Evolutionary conservation across 2,329 filamentous ascomycete species (phyloP).

Genomic region (Fusarium verticillioides): DNA sequence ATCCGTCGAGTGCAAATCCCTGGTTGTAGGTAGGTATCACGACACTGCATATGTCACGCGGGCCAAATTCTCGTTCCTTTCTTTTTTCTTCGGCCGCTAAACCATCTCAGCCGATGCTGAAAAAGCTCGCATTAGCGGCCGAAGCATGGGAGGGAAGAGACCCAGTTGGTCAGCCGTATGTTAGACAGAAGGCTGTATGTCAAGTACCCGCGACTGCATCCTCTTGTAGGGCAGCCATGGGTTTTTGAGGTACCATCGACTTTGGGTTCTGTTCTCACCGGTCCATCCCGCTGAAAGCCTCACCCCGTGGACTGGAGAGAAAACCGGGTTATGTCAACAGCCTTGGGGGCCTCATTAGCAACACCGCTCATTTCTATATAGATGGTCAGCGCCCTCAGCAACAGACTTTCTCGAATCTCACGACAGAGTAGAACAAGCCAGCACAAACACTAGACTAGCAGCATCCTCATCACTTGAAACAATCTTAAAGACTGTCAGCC

Average conservation of each 20-base stretch:
- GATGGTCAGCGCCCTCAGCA: not conserved
- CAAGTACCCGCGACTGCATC: not conserved
- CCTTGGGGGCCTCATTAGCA: not conserved
- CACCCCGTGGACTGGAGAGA: not conserved
- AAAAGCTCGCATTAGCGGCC: not conserved
- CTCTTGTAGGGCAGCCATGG: not conserved
- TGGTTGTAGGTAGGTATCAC: not conserved
- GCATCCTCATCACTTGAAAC: not conserved
- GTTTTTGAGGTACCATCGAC: not conserved
- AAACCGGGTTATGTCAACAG: not conserved
- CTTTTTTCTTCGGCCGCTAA: not conserved
- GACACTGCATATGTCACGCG: not conserved
- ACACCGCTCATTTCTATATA: not conserved
- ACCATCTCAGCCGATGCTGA: slow-evolving; percentile 3
- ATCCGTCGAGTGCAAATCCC: not conserved
- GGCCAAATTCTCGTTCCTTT: not conserved
- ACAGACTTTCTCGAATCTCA: too few relatives aligned
- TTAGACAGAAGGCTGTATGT: not conserved
- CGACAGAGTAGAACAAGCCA: not conserved
- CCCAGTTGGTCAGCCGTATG: not conserved
- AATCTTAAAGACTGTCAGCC: not conserved
- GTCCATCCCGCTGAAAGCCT: not conserved
- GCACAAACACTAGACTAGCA: not conserved
- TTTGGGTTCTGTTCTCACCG: not conserved
- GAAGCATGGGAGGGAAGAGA: not conserved